Percentiles rank a stretch among this genome's conserved stretches.
These are phyloP conservation scores for Melastoma malabathricum DNA, from an alignment of 345 rosid species.

Conservation along the genomic window DNA sequence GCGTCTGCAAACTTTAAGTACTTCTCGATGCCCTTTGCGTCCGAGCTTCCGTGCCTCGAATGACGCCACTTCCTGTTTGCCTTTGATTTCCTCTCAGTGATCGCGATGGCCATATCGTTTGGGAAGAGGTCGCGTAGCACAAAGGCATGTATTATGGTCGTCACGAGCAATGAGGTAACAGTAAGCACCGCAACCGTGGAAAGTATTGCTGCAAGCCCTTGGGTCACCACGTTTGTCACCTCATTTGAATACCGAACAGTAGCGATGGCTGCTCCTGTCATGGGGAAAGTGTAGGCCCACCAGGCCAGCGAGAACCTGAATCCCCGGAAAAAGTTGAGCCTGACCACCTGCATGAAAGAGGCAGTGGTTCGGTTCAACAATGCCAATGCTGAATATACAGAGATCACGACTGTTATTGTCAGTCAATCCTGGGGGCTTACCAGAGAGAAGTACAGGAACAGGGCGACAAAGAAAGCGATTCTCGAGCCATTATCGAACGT, in stretches of 20 bases:
- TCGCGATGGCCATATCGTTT: constrained; percentile 37
- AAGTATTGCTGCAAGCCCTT: constrained; percentile 6
- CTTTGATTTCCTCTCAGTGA: constrained; percentile 23
- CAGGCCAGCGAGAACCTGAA: constrained; percentile 84
- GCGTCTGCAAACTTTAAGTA: constrained; percentile 26
- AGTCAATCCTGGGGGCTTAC: constrained; percentile 17
- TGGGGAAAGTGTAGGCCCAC: constrained; percentile 96
- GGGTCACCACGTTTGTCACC: constrained; percentile 13
- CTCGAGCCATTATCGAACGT: constrained; percentile 64
- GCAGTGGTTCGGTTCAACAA: too few relatives aligned
- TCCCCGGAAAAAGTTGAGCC: constrained; percentile 67
- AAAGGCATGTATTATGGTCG: constrained; percentile 20
- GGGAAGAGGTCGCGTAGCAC: constrained; percentile 28
- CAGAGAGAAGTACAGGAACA: constrained; percentile 79
- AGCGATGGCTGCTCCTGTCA: constrained; percentile 17
- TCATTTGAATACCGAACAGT: constrained; percentile 12
- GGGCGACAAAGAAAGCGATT: constrained; percentile 72
- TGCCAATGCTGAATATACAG: too few relatives aligned
- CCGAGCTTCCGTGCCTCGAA: constrained; percentile 27
- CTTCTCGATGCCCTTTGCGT: constrained; percentile 26
- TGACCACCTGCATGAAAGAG: constrained; percentile 38
- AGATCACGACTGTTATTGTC: neutral
- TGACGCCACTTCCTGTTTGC: constrained; percentile 26
- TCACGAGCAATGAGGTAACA: constrained; percentile 9
- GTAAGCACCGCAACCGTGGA: constrained; percentile 6